These are phyloP conservation scores for Pyrenula aspistea DNA, from an alignment of 495 filamentous ascomycete genomes.

Conservation along the genomic window DNA sequence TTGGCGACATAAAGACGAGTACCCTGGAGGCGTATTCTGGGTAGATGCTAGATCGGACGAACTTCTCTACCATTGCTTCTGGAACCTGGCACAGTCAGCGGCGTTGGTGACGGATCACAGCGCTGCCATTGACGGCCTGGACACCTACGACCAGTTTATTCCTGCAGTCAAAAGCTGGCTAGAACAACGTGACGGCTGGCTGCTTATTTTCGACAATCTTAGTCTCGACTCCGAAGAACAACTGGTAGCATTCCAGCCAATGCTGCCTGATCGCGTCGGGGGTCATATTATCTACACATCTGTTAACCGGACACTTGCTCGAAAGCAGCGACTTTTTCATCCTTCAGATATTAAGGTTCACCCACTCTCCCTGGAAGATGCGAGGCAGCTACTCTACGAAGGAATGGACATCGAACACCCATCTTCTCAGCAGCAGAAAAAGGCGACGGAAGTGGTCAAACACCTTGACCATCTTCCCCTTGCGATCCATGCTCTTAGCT, in stretches of 20 bases:
- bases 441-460: constrained; percentile 54
- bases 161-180: constrained; percentile 58
- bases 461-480: constrained; percentile 62
- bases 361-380: constrained; percentile 43
- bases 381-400: constrained; percentile 45
- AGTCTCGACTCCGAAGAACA: constrained; percentile 50
- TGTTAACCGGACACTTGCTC: constrained; percentile 51
- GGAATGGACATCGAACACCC: constrained; percentile 39
- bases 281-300: constrained; percentile 72
- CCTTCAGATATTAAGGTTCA: constrained; percentile 58
- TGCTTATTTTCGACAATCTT: constrained; percentile 66
- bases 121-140: constrained; percentile 26
- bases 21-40: constrained; percentile 72
- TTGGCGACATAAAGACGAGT: constrained; percentile 51
- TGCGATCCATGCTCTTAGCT: constrained; percentile 68
- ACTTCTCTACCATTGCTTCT: constrained; percentile 55
- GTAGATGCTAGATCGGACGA: constrained; percentile 54
- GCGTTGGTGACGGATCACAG: constrained; percentile 29
- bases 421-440: constrained; percentile 41
- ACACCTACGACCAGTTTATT: constrained; percentile 42
- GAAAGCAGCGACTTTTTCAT: constrained; percentile 58
- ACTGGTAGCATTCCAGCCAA: constrained; percentile 43
- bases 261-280: constrained; percentile 56
- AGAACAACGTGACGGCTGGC: constrained; percentile 55
- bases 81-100: constrained; percentile 61